These are phyloP conservation scores for Ottelia alismoides DNA, from an alignment of 106 monocot genomes.

Conservation along the genomic window DNA sequence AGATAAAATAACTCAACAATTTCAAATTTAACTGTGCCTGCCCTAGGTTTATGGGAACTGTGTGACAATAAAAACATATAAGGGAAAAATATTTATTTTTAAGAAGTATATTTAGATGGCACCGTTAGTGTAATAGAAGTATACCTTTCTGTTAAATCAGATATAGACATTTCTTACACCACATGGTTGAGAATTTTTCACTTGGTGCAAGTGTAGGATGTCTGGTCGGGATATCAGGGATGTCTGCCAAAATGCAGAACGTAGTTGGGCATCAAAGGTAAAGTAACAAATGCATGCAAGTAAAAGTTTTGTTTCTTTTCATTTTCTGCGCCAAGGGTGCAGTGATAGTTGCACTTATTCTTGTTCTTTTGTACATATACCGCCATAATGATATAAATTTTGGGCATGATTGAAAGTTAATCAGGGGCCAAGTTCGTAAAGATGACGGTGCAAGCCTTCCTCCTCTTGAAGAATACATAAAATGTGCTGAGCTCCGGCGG, in stretches of 20 bases:
- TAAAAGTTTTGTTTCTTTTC: too few species aligned
- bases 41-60: too few species aligned
- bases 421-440: slow-evolving; percentile 49
- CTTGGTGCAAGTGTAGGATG: slow-evolving; percentile 39
- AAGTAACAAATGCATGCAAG: too few species aligned
- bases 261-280: slow-evolving; percentile 95
- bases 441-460: slow-evolving; percentile 33
- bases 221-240: slow-evolving; percentile 94
- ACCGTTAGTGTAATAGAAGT: too few species aligned
- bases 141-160: too few species aligned
- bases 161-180: too few species aligned
- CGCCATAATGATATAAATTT: neutral
- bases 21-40: too few species aligned
- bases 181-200: neutral
- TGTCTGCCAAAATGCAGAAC: slow-evolving; percentile 91
- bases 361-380: neutral
- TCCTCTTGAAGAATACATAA: slow-evolving; percentile 65
- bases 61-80: too few species aligned
- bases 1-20: too few species aligned
- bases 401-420: slow-evolving; percentile 23
- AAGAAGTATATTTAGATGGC: too few species aligned
- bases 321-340: too few species aligned
- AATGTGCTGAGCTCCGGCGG: slow-evolving; percentile 49
- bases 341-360: neutral
- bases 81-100: too few species aligned